phyloP scores from a whole-genome alignment of 2,329 filamentous ascomycete species.

The Conoideocrella luteorostrata region DNA sequence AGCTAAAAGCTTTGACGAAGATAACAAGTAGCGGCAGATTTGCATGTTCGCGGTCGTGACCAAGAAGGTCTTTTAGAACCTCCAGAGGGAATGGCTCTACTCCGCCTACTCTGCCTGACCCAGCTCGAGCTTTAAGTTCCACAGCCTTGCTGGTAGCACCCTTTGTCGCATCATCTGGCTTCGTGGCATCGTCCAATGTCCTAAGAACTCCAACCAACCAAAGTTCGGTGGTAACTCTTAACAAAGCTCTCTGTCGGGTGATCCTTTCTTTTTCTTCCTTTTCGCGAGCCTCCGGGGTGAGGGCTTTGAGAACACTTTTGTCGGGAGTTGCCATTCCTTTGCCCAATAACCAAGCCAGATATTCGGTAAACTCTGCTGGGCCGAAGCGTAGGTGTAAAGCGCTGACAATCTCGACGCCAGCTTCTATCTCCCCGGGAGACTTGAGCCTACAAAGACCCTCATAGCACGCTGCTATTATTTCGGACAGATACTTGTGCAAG shows the following conservation, averaged over 20 bases:
- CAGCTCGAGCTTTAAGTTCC: slow-evolving; percentile 49
- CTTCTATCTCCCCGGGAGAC: slow-evolving; percentile 82
- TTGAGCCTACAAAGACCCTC: slow-evolving; percentile 91
- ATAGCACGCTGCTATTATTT: slow-evolving; percentile 93
- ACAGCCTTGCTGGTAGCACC: slow-evolving; percentile 56
- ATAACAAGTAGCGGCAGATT: slow-evolving; percentile 89
- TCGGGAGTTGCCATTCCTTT: slow-evolving; percentile 89
- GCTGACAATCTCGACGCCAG: slow-evolving; percentile 87
- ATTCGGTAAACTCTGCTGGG: slow-evolving; percentile 80
- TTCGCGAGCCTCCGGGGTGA: slow-evolving; percentile 77
- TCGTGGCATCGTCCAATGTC: slow-evolving; percentile 64
- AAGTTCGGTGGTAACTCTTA: slow-evolving; percentile 88
- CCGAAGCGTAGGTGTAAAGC: slow-evolving; percentile 95
- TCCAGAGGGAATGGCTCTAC: slow-evolving; percentile 93
- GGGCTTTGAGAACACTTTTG: slow-evolving; percentile 70
- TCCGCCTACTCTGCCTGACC: slow-evolving; percentile 51
- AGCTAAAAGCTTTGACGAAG: slow-evolving; percentile 93
- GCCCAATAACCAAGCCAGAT: slow-evolving; percentile 86
- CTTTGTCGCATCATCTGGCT: slow-evolving; percentile 57
- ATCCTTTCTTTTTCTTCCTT: slow-evolving; percentile 94
- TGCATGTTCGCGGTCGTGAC: slow-evolving; percentile 84
- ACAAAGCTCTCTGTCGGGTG: slow-evolving; percentile 73
- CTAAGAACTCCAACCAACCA: slow-evolving; percentile 88
- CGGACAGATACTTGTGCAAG: slow-evolving; percentile 92
- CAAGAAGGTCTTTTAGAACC: slow-evolving; percentile 93